Percentiles rank a stretch among this genome's conserved stretches.
These are phyloP conservation scores for Diphasiastrum complanatum DNA, from an alignment of 83 land plant genomes.

Conservation along the genomic window DNA sequence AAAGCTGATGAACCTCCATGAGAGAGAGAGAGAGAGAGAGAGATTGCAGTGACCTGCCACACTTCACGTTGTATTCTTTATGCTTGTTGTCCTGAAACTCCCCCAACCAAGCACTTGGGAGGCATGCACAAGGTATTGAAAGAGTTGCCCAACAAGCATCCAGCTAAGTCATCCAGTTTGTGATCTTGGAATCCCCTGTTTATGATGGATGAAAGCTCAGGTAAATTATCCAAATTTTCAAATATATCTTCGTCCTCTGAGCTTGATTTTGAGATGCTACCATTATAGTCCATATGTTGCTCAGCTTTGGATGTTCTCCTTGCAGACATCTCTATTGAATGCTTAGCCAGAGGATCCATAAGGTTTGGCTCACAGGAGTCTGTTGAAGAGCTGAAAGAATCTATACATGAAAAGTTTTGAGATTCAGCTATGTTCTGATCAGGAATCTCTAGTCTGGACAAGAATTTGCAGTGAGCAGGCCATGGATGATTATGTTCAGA, in stretches of 20 bases:
- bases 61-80: too few species aligned
- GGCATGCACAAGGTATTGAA: too few species aligned
- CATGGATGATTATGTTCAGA: slow-evolving; percentile 10
- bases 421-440: background rate
- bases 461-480: slow-evolving; percentile 1
- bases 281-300: too few species aligned
- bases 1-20: too few species aligned
- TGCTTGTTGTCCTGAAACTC: too few species aligned
- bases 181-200: background rate
- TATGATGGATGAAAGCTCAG: slow-evolving; percentile 6
- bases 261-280: background rate
- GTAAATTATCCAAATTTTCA: background rate
- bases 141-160: too few species aligned
- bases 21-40: too few species aligned
- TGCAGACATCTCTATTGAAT: background rate
- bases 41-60: too few species aligned
- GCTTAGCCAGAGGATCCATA: background rate
- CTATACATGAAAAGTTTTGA: background rate
- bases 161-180: slow-evolving; percentile 2
- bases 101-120: too few species aligned
- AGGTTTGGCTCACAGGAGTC: background rate
- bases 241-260: slow-evolving; percentile 4
- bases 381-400: background rate
- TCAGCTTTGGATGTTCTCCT: background rate
- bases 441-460: background rate